Base-by-base conservation (phyloP, 2,329 filamentous ascomycete genomes). In the Hymenoscyphus scutula region DNA sequence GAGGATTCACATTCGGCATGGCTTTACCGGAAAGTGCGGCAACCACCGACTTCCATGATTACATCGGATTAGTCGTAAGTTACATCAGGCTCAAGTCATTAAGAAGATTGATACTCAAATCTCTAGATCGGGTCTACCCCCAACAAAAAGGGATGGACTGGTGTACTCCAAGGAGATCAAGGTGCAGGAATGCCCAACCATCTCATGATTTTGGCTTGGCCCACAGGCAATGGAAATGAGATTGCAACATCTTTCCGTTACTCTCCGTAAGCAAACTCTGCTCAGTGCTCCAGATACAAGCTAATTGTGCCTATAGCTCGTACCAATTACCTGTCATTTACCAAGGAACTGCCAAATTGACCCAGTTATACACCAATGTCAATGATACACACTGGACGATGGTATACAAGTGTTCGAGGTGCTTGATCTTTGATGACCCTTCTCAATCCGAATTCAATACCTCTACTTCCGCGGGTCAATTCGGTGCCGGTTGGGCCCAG, bases 391-490 rank as follows among this genome's bases (percentile, higher is more conserved):
- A 82, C 66, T 90, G 84, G 73, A 82, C 82, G 54, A 71, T 89
- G 56, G 80, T 89, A n/a, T 90, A 88, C 76, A 81, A 84, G 55
- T 90, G 88, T 74, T 74, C 86, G 67, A 79, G 80, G 67, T 86
- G 84, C 72, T 76, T 84, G 25, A 69, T 77, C 1, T 86, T 83
- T 81, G 75, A 82, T 67, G 77, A 84, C 48, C 76, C 79, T 29
- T 80, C 80, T 3, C 75, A 76, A 38, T 75, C 74, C 1, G 77
- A 77, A 0, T 65, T 66, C 29, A 76, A 75, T 2, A 76, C 77
- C 1, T 76, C 77, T 3, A 85, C 83, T 13, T 80, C 75, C 54
- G 69, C 66, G 2, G 79, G 79, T 1, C 67, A 71, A 19, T 72
- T 82, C 15, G 73, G 84, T 29, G 73, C 88, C 19, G 85, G 84